Base-by-base conservation (phyloP, 202 grass and related monocot species). In the Setaria italica region DNA sequence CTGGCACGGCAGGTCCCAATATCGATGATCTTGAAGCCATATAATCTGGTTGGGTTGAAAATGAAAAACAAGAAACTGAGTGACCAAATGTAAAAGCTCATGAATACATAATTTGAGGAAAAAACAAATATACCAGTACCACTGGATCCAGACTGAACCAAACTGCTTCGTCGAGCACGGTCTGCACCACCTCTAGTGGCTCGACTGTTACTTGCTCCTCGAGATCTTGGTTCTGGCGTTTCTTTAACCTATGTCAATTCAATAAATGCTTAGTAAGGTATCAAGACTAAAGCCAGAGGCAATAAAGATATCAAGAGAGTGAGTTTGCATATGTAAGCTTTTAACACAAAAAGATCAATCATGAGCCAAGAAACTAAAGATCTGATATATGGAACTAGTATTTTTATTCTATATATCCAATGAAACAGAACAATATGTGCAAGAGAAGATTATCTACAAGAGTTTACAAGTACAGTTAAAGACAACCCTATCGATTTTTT, bases 191-290 rank as follows among this genome's bases (percentile, higher is more conserved):
- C 82, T 90, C 92, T 96, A 88, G 17, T 70, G 48, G 82, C 84
- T 83, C 91, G 87, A 83, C 67, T 89, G 37, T 87, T 99, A 95
- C 56, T 91, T 85, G 84, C 57, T 87, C 88, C 71, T 89, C 97
- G 92, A 83, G 92, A 65, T 80, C 87, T 94, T 35, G 85, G 88
- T 50, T 94, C 93, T 67, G 85, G 73, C 13, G 57, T 80, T 6
- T 92, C 92, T 88, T 95, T 94, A 57, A 92, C 82, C 97, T 99
- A 62, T 67, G 84, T 17, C 70, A 85, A 83, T 85, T 85, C 87
- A 87, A 60, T 58, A 81, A 4, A 68, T 77, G 77, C 25, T 77
- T n/a, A 2, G 77, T 73, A 83, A 58, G 62, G 62, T 84, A 78
- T 86, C 30, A 71, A 77, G 20, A 77, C 49, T 74, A 77, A 21